Evolutionary conservation across 73 alveolate genomes (phyloP).

Genomic region (Effrenium voratum): DNA sequence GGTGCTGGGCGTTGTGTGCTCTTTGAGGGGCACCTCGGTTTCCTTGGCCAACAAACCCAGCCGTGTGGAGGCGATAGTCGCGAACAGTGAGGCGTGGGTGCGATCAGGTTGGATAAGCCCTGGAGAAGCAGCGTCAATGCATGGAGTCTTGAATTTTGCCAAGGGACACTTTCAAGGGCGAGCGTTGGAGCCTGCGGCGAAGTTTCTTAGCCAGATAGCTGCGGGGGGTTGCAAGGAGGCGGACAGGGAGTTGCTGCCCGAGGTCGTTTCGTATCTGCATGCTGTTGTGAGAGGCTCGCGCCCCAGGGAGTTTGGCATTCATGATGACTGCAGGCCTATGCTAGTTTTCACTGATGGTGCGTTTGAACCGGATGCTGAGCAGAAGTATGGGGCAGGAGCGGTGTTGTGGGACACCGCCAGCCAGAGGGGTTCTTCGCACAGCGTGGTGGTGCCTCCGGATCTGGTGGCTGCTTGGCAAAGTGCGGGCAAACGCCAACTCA

Average conservation of each 20-base stretch:
- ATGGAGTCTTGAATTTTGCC: conserved; percentile 11
- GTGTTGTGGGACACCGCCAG: neutral
- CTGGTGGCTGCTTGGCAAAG: neutral
- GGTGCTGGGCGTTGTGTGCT: neutral
- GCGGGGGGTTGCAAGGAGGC: neutral
- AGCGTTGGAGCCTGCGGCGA: neutral
- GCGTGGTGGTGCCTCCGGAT: neutral
- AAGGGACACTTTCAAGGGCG: conserved; percentile 7
- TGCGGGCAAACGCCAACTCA: neutral
- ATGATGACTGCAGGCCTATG: neutral
- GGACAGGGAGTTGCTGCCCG: neutral
- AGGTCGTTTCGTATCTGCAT: neutral
- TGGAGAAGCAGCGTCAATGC: neutral
- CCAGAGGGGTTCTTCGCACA: neutral
- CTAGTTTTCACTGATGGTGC: conserved; percentile 49
- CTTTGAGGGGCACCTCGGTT: neutral
- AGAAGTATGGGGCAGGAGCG: neutral
- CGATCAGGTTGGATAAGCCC: neutral
- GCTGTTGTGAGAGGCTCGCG: neutral
- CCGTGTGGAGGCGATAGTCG: neutral
- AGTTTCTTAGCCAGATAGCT: neutral
- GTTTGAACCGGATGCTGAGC: neutral
- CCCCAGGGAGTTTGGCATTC: neutral
- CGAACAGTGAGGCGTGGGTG: neutral
- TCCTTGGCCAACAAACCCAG: neutral